Evolutionary conservation across 2,329 filamentous ascomycete species (phyloP).

Genomic region (Thelonectria blattea): DNA sequence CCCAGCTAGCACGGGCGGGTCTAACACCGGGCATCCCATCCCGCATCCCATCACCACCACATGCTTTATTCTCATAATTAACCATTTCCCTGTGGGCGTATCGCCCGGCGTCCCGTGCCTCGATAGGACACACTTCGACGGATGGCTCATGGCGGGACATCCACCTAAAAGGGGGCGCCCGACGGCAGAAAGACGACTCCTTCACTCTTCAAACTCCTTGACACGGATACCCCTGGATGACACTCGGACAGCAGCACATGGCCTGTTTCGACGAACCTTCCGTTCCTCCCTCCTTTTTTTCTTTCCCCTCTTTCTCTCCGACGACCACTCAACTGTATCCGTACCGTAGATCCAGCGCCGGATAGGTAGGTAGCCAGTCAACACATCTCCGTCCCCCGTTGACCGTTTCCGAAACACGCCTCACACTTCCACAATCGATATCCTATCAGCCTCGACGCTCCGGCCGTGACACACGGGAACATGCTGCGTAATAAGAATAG

Average conservation of each 20-base stretch:
- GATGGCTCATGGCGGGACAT: not conserved
- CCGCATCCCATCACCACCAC: not conserved
- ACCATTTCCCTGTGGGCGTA: not conserved
- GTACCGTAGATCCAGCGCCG: not conserved
- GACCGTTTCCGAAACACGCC: slow-evolving; percentile 11
- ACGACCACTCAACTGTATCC: no score
- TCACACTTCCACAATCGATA: not conserved
- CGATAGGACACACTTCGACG: no score
- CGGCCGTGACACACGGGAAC: not conserved
- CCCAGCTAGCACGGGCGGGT: slow-evolving; percentile 8
- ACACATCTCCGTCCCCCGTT: slow-evolving; percentile 1
- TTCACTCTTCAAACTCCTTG: slow-evolving; percentile 6
- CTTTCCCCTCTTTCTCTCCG: not conserved
- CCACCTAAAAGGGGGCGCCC: not conserved
- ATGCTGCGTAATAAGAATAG: not conserved
- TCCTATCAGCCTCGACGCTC: slow-evolving; percentile 4
- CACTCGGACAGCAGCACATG: slow-evolving; percentile 13
- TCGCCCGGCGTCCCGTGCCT: slow-evolving; percentile 1
- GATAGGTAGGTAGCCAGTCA: not conserved
- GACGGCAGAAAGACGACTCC: not conserved
- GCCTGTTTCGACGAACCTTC: slow-evolving; percentile 17
- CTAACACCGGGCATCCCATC: slow-evolving; percentile 1
- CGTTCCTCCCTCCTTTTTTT: slow-evolving; percentile 1
- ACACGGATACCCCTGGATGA: slow-evolving; percentile 22
- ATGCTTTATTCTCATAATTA: not conserved